These are phyloP conservation scores for Phaeosphaeria sp. DNA, from an alignment of 2,329 filamentous ascomycete species.

Conservation along the genomic window DNA sequence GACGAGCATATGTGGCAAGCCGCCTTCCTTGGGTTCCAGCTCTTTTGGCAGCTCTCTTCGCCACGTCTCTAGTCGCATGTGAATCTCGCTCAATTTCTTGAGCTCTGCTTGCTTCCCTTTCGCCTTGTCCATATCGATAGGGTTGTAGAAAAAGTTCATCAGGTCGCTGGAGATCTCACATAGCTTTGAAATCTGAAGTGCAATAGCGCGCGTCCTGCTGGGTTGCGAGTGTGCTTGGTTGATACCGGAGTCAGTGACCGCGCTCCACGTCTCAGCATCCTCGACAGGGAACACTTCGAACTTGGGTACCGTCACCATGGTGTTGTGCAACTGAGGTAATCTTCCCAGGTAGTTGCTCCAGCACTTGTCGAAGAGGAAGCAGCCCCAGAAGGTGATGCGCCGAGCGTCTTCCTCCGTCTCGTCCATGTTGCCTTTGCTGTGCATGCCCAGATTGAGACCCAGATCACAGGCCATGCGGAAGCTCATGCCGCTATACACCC, in stretches of 20 bases:
- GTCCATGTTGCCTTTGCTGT: constrained; percentile 63
- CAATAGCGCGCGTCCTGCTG: constrained; percentile 75
- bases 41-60: constrained; percentile 82
- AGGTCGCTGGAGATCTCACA: constrained; percentile 95
- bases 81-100: constrained; percentile 90
- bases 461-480: constrained; percentile 97
- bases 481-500: constrained; percentile 98
- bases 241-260: constrained; percentile 84
- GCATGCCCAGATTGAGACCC: constrained; percentile 81
- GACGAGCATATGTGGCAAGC: constrained; percentile 79
- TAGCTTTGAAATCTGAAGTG: constrained; percentile 77
- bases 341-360: constrained; percentile 98
- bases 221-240: constrained; percentile 77
- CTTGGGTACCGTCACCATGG: constrained; percentile 82
- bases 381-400: constrained; percentile 95
- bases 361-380: constrained; percentile 97
- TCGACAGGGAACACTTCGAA: constrained; percentile 90
- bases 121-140: constrained; percentile 65
- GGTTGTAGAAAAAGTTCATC: constrained; percentile 89
- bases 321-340: constrained; percentile 81
- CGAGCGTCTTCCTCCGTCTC: constrained; percentile 89
- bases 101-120: constrained; percentile 82
- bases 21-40: constrained; percentile 86
- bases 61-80: constrained; percentile 90
- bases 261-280: constrained; percentile 84